Percentiles rank a stretch among this genome's conserved stretches.
phyloP scores from a whole-genome alignment of 371 early-diverging fungal genomes.

The Mucor velutinosus region DNA sequence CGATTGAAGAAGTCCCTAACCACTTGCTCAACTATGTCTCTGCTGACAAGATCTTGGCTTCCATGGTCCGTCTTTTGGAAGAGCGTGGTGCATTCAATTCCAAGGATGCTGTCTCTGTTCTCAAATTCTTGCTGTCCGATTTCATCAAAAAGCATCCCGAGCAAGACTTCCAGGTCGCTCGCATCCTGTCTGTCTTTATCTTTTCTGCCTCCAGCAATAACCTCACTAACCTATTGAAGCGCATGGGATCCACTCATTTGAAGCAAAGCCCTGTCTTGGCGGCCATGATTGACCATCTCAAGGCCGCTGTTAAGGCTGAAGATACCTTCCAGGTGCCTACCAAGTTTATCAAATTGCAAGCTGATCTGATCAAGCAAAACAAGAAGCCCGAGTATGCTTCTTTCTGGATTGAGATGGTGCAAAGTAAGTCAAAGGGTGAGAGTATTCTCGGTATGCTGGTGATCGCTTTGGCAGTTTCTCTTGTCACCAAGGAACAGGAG shows the following conservation, averaged over 20 bases:
- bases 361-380: slow-evolving; percentile 25
- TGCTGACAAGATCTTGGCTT: slow-evolving; percentile 37
- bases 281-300: slow-evolving; percentile 20
- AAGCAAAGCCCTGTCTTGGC: slow-evolving; percentile 13
- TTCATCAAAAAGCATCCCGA: slow-evolving; percentile 30
- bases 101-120: slow-evolving; percentile 24
- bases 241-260: background rate
- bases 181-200: slow-evolving; percentile 35
- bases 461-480: slow-evolving; percentile 22
- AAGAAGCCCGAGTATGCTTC: background rate
- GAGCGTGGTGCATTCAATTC: slow-evolving; percentile 30
- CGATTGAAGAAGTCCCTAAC: slow-evolving; percentile 36
- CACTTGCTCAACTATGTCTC: slow-evolving; percentile 36
- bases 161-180: slow-evolving; percentile 25
- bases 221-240: slow-evolving; percentile 15
- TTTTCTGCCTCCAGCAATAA: slow-evolving; percentile 30
- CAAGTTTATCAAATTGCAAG: slow-evolving; percentile 37
- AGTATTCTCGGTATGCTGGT: slow-evolving; percentile 38
- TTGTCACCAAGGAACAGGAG: slow-evolving; percentile 11
- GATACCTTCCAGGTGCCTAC: slow-evolving; percentile 21
- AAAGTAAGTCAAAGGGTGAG: slow-evolving; percentile 16
- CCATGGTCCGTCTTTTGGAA: slow-evolving; percentile 28
- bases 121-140: slow-evolving; percentile 37
- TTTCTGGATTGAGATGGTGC: slow-evolving; percentile 39
- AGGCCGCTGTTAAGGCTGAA: slow-evolving; percentile 9